phyloP scores from a whole-genome alignment of 345 rosid species.

The Xanthoceras sorbifolium region DNA sequence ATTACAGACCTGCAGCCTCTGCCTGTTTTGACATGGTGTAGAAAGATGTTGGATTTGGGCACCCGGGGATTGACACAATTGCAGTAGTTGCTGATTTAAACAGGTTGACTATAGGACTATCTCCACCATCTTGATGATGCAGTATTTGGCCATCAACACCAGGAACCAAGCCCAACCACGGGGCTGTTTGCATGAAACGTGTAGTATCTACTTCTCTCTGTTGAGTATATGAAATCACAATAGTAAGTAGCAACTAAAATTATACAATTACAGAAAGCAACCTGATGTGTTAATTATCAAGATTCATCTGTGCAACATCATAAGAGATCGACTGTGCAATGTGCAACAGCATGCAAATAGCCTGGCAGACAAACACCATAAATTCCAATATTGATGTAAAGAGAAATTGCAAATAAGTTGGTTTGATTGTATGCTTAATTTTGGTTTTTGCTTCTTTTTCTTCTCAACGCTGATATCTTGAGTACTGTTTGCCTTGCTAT shows the following conservation, averaged over 20 bases:
- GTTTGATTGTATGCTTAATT: neutral
- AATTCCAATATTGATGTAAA: neutral
- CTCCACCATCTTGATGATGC: slow-evolving; percentile 80
- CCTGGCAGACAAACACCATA: neutral
- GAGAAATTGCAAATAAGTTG: neutral
- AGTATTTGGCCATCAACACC: slow-evolving; percentile 85
- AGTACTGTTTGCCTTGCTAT: neutral
- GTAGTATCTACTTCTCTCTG: slow-evolving; percentile 90
- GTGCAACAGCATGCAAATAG: neutral
- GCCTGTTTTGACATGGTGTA: slow-evolving; percentile 96
- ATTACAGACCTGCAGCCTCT: slow-evolving; percentile 88
- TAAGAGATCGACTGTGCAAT: neutral
- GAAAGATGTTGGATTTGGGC: slow-evolving; percentile 79
- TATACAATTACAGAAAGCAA: slow-evolving; percentile 16
- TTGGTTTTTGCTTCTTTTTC: neutral
- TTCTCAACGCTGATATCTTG: neutral
- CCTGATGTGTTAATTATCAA: slow-evolving; percentile 7
- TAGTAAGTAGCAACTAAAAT: slow-evolving; percentile 26
- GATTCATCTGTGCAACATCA: slow-evolving; percentile 5
- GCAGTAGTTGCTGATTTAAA: slow-evolving; percentile 84
- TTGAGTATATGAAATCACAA: slow-evolving; percentile 25
- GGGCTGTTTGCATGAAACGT: slow-evolving; percentile 93
- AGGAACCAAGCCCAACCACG: slow-evolving; percentile 90
- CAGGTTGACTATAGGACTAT: slow-evolving; percentile 84
- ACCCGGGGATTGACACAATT: slow-evolving; percentile 70